Conservation (phyloP, 306 rosid genomes). For the Carpinus fangiana region DNA sequence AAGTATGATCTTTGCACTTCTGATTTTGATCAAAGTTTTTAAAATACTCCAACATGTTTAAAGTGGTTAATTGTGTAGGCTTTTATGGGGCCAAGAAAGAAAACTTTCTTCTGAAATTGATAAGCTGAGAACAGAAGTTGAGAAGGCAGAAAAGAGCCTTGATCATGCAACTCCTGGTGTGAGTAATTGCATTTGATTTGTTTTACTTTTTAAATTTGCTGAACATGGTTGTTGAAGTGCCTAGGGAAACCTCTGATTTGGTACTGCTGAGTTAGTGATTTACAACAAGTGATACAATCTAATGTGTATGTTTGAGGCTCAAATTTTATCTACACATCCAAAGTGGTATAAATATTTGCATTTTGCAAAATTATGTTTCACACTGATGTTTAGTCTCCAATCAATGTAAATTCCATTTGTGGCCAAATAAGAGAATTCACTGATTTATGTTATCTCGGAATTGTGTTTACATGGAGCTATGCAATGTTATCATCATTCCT, state of each 20-base stretch:
- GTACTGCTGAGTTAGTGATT: background rate
- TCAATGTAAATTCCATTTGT: background rate
- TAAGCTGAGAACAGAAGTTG: slow-evolving; percentile 82
- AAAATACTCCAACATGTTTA: slow-evolving; percentile 9
- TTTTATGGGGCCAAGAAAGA: slow-evolving; percentile 76
- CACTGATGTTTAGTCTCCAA: background rate
- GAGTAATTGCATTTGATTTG: slow-evolving; percentile 46
- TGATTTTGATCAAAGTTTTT: background rate
- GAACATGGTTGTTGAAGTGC: slow-evolving; percentile 23
- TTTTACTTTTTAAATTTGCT: slow-evolving; percentile 27
- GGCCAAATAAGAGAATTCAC: background rate
- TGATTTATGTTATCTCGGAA: too few species aligned
- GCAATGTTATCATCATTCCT: too few species aligned
- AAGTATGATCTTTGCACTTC: slow-evolving; percentile 50
- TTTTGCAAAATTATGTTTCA: background rate
- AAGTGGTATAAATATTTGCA: background rate
- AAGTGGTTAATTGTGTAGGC: slow-evolving; percentile 44
- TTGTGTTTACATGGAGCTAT: too few species aligned
- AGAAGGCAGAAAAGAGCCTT: slow-evolving; percentile 93
- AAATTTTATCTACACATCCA: background rate
- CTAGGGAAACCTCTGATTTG: background rate
- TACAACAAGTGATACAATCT: background rate
- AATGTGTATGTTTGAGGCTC: background rate
- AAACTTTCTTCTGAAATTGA: slow-evolving; percentile 82
- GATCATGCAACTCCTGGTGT: slow-evolving; percentile 99